These are phyloP conservation scores for Spizellomyces sp. DNA, from an alignment of 192 early-diverging fungal species.

Conservation along the genomic window DNA sequence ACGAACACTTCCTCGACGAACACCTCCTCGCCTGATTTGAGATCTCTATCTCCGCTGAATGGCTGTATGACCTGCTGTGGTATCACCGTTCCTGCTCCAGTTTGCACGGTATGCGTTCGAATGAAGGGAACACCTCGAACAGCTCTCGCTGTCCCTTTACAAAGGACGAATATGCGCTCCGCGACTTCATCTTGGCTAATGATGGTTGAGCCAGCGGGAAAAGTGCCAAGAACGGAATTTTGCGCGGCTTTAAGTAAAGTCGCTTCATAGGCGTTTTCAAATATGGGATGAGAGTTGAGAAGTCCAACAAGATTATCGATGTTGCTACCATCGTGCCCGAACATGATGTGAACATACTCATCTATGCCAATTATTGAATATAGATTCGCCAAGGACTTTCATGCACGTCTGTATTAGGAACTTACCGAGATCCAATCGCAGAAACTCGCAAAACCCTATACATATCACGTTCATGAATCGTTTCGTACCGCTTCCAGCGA, in stretches of 20 bases:
- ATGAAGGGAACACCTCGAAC: constrained; percentile 11
- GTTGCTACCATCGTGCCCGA: constrained; percentile 25
- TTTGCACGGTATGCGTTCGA: not conserved
- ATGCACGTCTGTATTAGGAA: not conserved
- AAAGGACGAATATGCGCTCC: constrained; percentile 20
- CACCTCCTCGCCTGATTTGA: constrained; percentile 6
- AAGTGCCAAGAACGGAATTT: constrained; percentile 12
- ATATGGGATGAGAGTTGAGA: constrained; percentile 14
- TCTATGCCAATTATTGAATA: not conserved
- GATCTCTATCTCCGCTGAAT: not conserved
- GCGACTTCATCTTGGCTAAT: constrained; percentile 10
- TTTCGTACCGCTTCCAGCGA: not conserved
- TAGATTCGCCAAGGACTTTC: not conserved
- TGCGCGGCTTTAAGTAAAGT: constrained; percentile 25
- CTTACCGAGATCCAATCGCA: constrained; percentile 31
- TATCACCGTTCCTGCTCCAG: not conserved
- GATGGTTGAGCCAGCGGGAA: constrained; percentile 6
- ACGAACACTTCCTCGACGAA: constrained; percentile 6
- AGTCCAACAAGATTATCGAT: constrained; percentile 12
- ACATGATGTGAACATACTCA: constrained; percentile 23
- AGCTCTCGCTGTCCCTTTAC: constrained; percentile 9
- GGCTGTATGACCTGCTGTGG: constrained; percentile 11
- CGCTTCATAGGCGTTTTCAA: constrained; percentile 14
- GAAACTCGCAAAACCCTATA: constrained; percentile 19
- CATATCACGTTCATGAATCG: constrained; percentile 17